Evolutionary conservation across 768 basidiomycete species (phyloP), one percentile per base, ranked within the genome.

Genomic region (Gymnopilus dilepis): DNA sequence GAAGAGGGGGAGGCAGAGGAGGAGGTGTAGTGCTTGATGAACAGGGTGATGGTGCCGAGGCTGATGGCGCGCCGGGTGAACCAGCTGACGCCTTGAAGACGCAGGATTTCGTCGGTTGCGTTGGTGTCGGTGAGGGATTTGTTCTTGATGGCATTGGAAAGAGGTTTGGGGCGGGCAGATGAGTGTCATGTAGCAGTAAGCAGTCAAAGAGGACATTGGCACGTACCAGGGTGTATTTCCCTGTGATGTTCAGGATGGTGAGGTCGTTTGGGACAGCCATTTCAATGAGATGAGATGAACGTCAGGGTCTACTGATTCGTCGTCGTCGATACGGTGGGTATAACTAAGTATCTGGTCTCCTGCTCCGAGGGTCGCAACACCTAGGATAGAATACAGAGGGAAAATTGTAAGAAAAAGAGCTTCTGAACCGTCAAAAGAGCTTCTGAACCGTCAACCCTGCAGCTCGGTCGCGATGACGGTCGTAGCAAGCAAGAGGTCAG

Each of bases 1-100:
- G n/a, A n/a, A n/a, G n/a, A n/a, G n/a, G 84, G 65, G 41, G 80
- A 83, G 1, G 70, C 74, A 11, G 82, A 84, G 51, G 88, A 83
- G 38, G 54, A 56, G 64, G 81, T 86, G 76, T 81, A 85, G 69
- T 93, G 91, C 59, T 84, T 89, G 67, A 91, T 70, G 48, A 56
- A 59, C 40, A 92, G 82, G n/a, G 86, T 89, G 48, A 93, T 67
- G n/a, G 83, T 85, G 38, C 82, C 86, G 24, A 78, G 26, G 24
- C 70, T 60, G 68, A 94, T 92, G 22, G 82, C 81, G 58, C 81
- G 86, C 64, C 92, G 85, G 65, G 78, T 89, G 47, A 86, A 60
- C 91, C 91, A 94, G 38, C 86, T 70, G 30, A 94, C 80, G 52
- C 92, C 92, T 71, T 93, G 92, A 1, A 89, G 77, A 26, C 72